These are phyloP conservation scores for Talaromyces atroroseus DNA, from an alignment of 2,329 filamentous ascomycete genomes.

Conservation along the genomic window DNA sequence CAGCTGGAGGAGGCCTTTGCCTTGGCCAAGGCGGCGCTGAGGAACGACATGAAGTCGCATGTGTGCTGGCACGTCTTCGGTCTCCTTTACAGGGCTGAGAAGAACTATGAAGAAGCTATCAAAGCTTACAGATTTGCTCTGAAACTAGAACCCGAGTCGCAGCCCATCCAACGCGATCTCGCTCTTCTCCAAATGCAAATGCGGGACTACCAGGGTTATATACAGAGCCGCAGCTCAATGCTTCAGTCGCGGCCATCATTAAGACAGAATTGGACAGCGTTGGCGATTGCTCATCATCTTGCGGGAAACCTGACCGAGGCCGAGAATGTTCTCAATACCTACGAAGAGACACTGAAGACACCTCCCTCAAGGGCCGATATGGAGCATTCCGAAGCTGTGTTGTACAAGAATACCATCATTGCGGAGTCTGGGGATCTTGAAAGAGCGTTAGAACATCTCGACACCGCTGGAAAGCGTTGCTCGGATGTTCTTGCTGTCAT, in stretches of 20 bases:
- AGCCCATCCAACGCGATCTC: constrained; percentile 89
- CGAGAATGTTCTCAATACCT: constrained; percentile 84
- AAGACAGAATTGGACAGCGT: constrained; percentile 94
- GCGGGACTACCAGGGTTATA: constrained; percentile 89
- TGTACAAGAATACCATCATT: constrained; percentile 96
- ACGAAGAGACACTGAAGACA: constrained; percentile 85
- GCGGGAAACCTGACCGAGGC: constrained; percentile 79
- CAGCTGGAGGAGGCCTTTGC: constrained; percentile 92
- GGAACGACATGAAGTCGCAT: constrained; percentile 97
- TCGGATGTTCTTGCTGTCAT: constrained; percentile 79
- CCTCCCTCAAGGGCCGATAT: constrained; percentile 71
- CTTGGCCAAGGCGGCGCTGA: constrained; percentile 84
- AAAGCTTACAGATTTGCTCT: constrained; percentile 98
- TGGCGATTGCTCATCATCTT: constrained; percentile 88
- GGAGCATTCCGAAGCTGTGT: constrained; percentile 85
- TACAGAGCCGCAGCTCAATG: constrained; percentile 83
- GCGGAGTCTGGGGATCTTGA: constrained; percentile 80
- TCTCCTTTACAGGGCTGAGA: constrained; percentile 82
- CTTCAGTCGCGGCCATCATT: constrained; percentile 74
- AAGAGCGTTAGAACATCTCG: constrained; percentile 79
- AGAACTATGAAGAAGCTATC: constrained; percentile 98
- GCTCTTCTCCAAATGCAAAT: constrained; percentile 93
- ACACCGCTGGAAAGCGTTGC: constrained; percentile 68
- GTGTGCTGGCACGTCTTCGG: constrained; percentile 99
- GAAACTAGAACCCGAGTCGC: constrained; percentile 85